Evolutionary conservation across 495 filamentous ascomycete genomes (phyloP).

Genomic region (Symbiotaphrina buchneri): DNA sequence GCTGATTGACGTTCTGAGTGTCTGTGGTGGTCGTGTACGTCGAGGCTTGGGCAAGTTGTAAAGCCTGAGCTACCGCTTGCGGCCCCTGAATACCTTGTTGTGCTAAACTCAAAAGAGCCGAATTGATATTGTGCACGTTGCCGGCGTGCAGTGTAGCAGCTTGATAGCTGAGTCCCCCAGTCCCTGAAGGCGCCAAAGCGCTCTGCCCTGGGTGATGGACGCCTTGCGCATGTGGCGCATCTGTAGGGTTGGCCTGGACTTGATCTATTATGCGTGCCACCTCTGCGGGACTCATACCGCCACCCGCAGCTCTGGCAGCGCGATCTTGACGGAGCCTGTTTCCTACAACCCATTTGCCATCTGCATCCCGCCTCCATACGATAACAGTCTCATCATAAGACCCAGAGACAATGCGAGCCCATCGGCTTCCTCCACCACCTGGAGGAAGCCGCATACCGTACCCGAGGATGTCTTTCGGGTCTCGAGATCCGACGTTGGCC

Average conservation of each 20-base stretch:
- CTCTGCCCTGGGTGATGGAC: not conserved
- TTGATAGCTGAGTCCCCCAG: too few species aligned
- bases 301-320: conserved; percentile 22
- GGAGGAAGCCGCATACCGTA: conserved; percentile 69
- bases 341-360: conserved; percentile 58
- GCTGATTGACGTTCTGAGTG: too few species aligned
- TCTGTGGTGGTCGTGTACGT: too few species aligned
- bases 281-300: conserved; percentile 3
- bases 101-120: too few species aligned
- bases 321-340: conserved; percentile 49
- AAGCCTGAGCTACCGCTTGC: too few species aligned
- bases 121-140: too few species aligned
- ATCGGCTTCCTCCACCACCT: conserved; percentile 66
- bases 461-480: conserved; percentile 54
- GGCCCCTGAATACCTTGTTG: too few species aligned
- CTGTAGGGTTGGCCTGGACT: too few species aligned
- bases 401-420: conserved; percentile 79
- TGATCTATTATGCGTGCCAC: conserved; percentile 3
- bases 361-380: conserved; percentile 69
- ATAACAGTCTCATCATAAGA: conserved; percentile 91
- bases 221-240: too few species aligned
- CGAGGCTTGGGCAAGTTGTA: too few species aligned
- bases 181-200: not conserved
- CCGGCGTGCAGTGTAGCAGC: not conserved
- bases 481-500: conserved; percentile 48